A percentile compares a stretch with the other conserved stretches of the same genome.
Conservation (phyloP, 1,284 basidiomycete genomes). For the Austropuccinia psidii region DNA sequence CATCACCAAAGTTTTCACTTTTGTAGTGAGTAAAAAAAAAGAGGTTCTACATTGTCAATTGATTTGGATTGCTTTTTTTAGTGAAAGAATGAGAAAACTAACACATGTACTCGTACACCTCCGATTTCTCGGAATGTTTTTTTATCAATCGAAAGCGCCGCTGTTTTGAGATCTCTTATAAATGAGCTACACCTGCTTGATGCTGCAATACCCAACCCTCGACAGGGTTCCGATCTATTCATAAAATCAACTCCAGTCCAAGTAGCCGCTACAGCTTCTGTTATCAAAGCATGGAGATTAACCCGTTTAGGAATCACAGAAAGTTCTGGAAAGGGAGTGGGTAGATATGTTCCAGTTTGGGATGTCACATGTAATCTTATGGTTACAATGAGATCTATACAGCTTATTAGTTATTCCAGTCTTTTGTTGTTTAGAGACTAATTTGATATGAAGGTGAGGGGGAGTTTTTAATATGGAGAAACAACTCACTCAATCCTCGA, state of each 20-base stretch:
- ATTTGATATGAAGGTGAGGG: too few relatives aligned
- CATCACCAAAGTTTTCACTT: constrained; percentile 15
- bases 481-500: constrained; percentile 10
- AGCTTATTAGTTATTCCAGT: too few relatives aligned
- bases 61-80: background rate
- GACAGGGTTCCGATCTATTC: background rate
- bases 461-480: background rate
- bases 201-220: constrained; percentile 10
- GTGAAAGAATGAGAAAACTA: background rate
- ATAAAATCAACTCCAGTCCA: constrained; percentile 12
- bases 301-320: background rate
- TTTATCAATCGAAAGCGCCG: background rate
- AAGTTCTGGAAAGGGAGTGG: constrained; percentile 15
- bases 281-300: background rate
- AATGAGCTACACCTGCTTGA: background rate
- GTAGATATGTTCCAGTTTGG: constrained; percentile 9
- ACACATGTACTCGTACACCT: constrained; percentile 11
- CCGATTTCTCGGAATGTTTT: constrained; percentile 18
- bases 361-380: constrained; percentile 20
- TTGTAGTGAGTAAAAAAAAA: background rate
- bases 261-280: constrained; percentile 1
- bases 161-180: constrained; percentile 4
- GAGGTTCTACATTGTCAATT: background rate
- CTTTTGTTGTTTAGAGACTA: too few relatives aligned
- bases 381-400: constrained; percentile 3